phyloP scores from a whole-genome alignment of 148 eudicot genomes.

The Chenopodium quinoa region DNA sequence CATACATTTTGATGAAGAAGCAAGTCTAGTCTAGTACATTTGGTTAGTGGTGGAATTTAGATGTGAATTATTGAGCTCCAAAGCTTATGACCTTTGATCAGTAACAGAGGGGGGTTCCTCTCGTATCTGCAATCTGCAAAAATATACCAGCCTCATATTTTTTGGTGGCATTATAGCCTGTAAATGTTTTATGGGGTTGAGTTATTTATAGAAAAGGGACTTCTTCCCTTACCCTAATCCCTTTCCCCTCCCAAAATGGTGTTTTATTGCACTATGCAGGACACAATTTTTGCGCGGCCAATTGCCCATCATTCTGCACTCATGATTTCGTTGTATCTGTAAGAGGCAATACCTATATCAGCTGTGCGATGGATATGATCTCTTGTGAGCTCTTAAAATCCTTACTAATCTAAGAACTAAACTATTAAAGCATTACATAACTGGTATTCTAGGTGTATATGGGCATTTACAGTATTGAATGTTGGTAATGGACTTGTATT shows the following conservation, averaged over 20 bases:
- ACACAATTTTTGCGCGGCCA: not conserved
- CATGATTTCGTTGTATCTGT: not conserved
- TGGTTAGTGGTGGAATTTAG: conserved; percentile 20
- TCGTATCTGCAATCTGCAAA: not conserved
- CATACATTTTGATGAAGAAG: conserved; percentile 29
- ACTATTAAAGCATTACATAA: not conserved
- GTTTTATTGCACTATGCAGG: not conserved
- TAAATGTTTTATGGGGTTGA: conserved; percentile 21
- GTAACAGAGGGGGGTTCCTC: not conserved
- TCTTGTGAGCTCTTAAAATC: not conserved
- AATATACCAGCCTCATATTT: conserved; percentile 24
- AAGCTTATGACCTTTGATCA: conserved; percentile 17
- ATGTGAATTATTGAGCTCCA: conserved; percentile 9
- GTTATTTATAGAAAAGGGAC: conserved; percentile 17
- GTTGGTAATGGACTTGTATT: too few relatives aligned
- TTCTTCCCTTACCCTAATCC: not conserved
- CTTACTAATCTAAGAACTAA: not conserved
- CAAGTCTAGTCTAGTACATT: conserved; percentile 10
- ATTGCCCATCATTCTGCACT: not conserved
- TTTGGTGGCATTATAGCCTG: conserved; percentile 26
- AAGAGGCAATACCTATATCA: not conserved
- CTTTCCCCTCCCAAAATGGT: not conserved
- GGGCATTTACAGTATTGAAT: not conserved
- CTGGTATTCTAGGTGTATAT: not conserved
- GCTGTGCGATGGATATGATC: not conserved